Percentiles rank a stretch among this genome's conserved stretches.
Evolutionary conservation across 257 asterid species (phyloP).

Genomic region (Solanum habrochaites): DNA sequence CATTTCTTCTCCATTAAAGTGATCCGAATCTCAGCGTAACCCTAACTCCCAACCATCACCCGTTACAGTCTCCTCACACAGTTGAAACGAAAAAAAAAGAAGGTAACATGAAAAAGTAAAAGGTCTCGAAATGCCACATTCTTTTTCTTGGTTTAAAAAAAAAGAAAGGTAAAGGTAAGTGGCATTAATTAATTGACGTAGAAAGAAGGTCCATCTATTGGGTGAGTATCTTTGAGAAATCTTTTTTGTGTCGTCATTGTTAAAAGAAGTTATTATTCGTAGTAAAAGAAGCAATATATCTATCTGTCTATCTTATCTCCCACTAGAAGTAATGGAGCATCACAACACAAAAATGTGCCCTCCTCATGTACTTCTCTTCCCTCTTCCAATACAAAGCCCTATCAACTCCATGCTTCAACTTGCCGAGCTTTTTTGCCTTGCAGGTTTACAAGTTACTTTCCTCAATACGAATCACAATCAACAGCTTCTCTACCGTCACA

Average conservation of each 20-base stretch:
- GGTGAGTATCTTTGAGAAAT: background rate
- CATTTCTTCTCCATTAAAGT: background rate
- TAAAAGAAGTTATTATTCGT: background rate
- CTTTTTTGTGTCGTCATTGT: background rate
- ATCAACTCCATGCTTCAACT: constrained; percentile 38
- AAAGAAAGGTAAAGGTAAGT: background rate
- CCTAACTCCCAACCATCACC: background rate
- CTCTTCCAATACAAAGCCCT: constrained; percentile 35
- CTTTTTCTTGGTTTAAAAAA: background rate
- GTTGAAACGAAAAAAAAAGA: background rate
- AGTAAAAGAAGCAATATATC: background rate
- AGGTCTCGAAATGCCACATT: background rate
- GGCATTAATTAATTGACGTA: background rate
- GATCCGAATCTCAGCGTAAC: background rate
- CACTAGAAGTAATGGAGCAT: background rate
- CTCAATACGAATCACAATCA: constrained; percentile 23
- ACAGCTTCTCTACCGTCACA: constrained; percentile 20
- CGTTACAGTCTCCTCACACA: background rate
- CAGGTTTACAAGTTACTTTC: constrained; percentile 25
- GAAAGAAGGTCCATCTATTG: background rate
- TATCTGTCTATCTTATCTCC: background rate
- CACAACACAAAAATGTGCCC: background rate
- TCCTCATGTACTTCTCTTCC: constrained; percentile 37
- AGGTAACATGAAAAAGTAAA: too few relatives aligned
- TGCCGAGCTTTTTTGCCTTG: constrained; percentile 36